A percentile compares a stretch with the other conserved stretches of the same genome.
These are phyloP conservation scores for Geranium rotundifolium DNA, from an alignment of 345 rosid genomes.

Conservation along the genomic window DNA sequence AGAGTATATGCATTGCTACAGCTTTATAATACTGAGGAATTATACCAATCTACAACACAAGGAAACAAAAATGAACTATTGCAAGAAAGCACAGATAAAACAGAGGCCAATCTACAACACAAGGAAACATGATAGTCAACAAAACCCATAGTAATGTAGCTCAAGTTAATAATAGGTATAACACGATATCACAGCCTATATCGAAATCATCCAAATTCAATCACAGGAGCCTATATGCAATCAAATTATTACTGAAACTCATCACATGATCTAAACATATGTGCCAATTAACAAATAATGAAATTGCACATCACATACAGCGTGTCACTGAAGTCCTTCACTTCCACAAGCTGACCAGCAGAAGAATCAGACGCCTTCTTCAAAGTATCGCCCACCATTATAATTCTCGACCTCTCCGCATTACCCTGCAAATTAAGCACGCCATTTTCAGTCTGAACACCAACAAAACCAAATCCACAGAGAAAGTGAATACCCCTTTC, in stretches of 20 bases:
- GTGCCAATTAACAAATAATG: background rate
- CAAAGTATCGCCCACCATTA: slow-evolving; percentile 68
- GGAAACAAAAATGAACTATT: too few species aligned
- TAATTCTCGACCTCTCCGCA: slow-evolving; percentile 66
- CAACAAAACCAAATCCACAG: too few species aligned
- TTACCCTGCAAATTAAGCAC: slow-evolving; percentile 32
- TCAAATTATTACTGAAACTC: background rate
- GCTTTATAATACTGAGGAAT: too few species aligned
- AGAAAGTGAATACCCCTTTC: slow-evolving; percentile 43
- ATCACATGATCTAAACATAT: background rate
- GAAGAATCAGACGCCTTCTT: slow-evolving; percentile 36
- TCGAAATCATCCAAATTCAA: too few species aligned
- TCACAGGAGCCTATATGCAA: too few species aligned
- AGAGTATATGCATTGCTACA: background rate
- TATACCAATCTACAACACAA: too few species aligned
- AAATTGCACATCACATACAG: slow-evolving; percentile 20
- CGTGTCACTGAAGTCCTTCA: slow-evolving; percentile 37
- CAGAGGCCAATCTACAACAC: background rate
- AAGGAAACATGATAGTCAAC: background rate
- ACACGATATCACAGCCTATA: background rate
- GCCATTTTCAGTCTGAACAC: too few species aligned
- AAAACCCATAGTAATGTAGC: too few species aligned
- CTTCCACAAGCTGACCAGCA: slow-evolving; percentile 7
- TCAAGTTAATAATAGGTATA: too few species aligned
- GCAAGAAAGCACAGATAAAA: too few species aligned